Evolutionary conservation across 257 asterid species (phyloP).

Genomic region (Nicotiana attenuata): DNA sequence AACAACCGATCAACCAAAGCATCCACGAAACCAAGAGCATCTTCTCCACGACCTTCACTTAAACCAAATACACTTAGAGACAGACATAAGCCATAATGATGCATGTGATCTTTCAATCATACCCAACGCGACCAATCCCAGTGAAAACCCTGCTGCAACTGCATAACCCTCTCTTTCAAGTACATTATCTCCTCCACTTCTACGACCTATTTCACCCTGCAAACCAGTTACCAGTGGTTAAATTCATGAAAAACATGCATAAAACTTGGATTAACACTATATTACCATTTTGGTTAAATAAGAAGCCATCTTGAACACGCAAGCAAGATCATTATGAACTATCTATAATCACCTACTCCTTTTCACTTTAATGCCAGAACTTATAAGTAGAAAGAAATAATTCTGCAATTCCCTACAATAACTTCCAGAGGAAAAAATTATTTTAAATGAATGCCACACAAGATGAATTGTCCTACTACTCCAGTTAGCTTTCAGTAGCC

Average conservation of each 20-base stretch:
- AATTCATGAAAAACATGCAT: neutral
- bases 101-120: constrained; percentile 20
- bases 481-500: neutral
- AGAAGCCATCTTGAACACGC: neutral
- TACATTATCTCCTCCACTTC: constrained; percentile 99
- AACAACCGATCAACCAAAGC: constrained; percentile 73
- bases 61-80: constrained; percentile 14
- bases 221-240: constrained; percentile 12
- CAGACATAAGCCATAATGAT: constrained; percentile 12
- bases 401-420: neutral
- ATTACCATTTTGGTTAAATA: neutral
- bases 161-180: constrained; percentile 99
- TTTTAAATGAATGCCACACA: neutral
- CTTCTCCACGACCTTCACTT: constrained; percentile 79
- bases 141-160: constrained; percentile 89
- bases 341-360: neutral
- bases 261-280: constrained; percentile 8
- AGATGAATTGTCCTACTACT: constrained; percentile 2
- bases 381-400: neutral
- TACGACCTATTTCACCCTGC: constrained; percentile 96
- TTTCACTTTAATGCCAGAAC: neutral
- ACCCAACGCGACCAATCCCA: constrained; percentile 96
- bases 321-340: constrained; percentile 3
- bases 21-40: constrained; percentile 75
- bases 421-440: neutral